Conservation (phyloP, 2,329 filamentous ascomycete genomes). For the Aspergillus neotritici region DNA sequence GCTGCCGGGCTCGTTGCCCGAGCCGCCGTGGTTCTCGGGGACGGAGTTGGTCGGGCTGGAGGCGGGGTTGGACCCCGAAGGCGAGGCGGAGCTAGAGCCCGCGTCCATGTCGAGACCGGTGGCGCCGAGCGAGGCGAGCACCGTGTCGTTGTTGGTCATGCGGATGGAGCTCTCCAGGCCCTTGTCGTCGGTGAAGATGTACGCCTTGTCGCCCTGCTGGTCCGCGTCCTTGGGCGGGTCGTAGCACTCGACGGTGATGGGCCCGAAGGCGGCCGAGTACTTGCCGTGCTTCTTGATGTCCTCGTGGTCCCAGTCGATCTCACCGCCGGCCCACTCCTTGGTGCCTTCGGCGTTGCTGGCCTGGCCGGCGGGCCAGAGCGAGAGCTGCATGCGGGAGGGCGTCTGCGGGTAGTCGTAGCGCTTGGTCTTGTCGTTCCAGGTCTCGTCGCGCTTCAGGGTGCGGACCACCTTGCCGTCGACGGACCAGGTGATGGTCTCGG, state of each 20-base stretch:
- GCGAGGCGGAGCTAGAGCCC: conserved; percentile 11
- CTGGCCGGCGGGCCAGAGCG: conserved; percentile 90
- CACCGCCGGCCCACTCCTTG: conserved; percentile 83
- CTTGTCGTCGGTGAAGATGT: conserved; percentile 62
- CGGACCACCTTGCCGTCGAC: conserved; percentile 76
- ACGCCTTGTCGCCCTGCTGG: conserved; percentile 57
- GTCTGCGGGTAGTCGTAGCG: conserved; percentile 88
- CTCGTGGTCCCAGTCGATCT: conserved; percentile 75
- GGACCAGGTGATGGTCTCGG: conserved; percentile 78
- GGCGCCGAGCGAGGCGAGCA: conserved; percentile 73
- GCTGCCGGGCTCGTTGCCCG: conserved; percentile 24
- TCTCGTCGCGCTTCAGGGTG: conserved; percentile 62
- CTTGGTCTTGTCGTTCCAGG: conserved; percentile 78
- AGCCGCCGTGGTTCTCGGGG: conserved; percentile 30
- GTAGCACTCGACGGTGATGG: conserved; percentile 83
- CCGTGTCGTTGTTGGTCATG: conserved; percentile 67
- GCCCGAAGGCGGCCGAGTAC: conserved; percentile 75
- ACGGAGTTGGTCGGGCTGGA: conserved; percentile 22
- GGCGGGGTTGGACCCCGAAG: conserved; percentile 4
- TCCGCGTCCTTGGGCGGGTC: conserved; percentile 67
- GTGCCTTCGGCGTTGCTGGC: conserved; percentile 75
- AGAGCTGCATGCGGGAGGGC: conserved; percentile 83
- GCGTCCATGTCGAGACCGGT: conserved; percentile 67
- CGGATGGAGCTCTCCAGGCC: conserved; percentile 72
- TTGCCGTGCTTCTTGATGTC: conserved; percentile 81